phyloP scores from a whole-genome alignment of 768 basidiomycete genomes.

The Rubroboletus pulcherrimus region DNA sequence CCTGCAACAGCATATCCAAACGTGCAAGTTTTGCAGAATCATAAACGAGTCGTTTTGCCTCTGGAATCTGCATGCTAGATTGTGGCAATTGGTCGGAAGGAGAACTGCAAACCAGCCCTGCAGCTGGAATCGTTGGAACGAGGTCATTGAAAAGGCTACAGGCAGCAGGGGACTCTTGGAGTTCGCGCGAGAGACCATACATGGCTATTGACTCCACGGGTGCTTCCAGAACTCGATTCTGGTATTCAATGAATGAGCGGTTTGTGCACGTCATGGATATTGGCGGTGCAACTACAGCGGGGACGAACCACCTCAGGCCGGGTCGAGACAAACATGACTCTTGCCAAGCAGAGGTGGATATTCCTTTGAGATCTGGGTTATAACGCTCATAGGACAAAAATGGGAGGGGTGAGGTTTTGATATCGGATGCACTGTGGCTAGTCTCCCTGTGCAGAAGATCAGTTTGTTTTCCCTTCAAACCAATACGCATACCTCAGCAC shows the following conservation, averaged over 20 bases:
- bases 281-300: slow-evolving; percentile 82
- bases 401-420: slow-evolving; percentile 15
- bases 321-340: slow-evolving; percentile 80
- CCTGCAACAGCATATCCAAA: slow-evolving; percentile 83
- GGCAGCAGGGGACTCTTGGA: slow-evolving; percentile 56
- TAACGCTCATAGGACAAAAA: slow-evolving; percentile 33
- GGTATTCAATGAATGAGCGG: slow-evolving; percentile 74
- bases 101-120: slow-evolving; percentile 67
- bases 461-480: background rate
- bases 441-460: slow-evolving; percentile 20
- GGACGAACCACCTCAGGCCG: slow-evolving; percentile 79
- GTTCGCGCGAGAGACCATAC: slow-evolving; percentile 75
- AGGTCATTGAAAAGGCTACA: slow-evolving; percentile 43
- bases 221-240: slow-evolving; percentile 56
- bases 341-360: slow-evolving; percentile 60
- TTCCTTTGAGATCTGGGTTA: slow-evolving; percentile 50
- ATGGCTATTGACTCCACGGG: slow-evolving; percentile 73
- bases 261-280: slow-evolving; percentile 70
- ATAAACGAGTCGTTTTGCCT: slow-evolving; percentile 90
- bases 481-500: slow-evolving; percentile 41
- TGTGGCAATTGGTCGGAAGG: slow-evolving; percentile 70
- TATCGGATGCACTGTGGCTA: slow-evolving; percentile 15
- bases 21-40: slow-evolving; percentile 96
- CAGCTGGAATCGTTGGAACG: slow-evolving; percentile 58
- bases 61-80: slow-evolving; percentile 88